A percentile compares a stretch with the other conserved stretches of the same genome.
Conservation (phyloP, 169 alveolate species). For the Babesia bigemina region DNA sequence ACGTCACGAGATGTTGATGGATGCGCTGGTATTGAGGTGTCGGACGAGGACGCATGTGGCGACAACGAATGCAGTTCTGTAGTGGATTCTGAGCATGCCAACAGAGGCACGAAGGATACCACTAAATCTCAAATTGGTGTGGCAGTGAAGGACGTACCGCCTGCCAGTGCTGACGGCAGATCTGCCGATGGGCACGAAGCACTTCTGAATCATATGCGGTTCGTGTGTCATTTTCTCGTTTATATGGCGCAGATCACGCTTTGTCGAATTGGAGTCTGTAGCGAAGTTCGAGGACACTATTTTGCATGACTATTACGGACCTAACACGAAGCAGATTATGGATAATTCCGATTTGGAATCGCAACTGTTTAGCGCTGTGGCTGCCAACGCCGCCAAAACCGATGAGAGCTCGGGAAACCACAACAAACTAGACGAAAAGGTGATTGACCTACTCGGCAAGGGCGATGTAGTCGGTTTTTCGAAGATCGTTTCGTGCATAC, state of each 20-base stretch:
- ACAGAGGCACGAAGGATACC: background rate
- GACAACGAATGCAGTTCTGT: slow-evolving; percentile 4
- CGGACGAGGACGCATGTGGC: slow-evolving; percentile 20
- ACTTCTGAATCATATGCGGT: background rate
- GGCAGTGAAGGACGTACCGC: background rate
- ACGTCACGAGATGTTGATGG: background rate
- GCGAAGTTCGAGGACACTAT: slow-evolving; percentile 35
- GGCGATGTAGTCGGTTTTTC: slow-evolving; percentile 18
- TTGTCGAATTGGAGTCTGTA: background rate
- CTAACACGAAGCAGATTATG: slow-evolving; percentile 16
- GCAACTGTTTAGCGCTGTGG: slow-evolving; percentile 12
- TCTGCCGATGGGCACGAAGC: background rate
- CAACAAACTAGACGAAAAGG: background rate
- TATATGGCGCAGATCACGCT: background rate
- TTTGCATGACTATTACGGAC: slow-evolving; percentile 42
- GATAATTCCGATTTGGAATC: slow-evolving; percentile 34
- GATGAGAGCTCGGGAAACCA: background rate
- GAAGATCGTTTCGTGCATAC: background rate
- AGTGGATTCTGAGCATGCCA: background rate
- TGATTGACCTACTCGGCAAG: slow-evolving; percentile 10
- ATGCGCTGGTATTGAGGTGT: slow-evolving; percentile 6
- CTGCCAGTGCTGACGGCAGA: background rate
- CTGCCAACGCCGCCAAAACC: background rate
- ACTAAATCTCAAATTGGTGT: background rate
- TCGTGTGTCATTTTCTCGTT: background rate